Evolutionary conservation across 768 basidiomycete species (phyloP), one percentile per base, ranked within the genome.

Genomic region (Termitomyces sp.): DNA sequence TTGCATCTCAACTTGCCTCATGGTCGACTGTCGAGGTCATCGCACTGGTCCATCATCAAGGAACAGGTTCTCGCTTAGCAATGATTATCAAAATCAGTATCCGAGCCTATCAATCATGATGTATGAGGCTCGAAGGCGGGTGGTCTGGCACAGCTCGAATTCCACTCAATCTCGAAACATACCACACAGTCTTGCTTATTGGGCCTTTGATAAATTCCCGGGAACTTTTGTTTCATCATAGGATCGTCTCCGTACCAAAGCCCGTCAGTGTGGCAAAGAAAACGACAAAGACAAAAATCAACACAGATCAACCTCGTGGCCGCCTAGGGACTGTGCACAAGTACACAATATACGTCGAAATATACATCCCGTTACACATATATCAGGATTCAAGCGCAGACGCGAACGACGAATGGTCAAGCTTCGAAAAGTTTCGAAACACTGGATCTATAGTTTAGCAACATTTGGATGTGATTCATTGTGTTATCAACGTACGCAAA

Each of bases 401-500:
- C 28, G 15, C 38, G 14, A 14, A 8, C 15, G 43, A 35, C 9
- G 6, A 28, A 38, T 45, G 26, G 30, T 17, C 15, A 50, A 34
- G 21, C 44, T 55, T 21, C 47, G 47, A 60, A 60, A 5, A 60
- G 46, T 40, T 60, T 53, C 10, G 55, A 53, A 21, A 34, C 58
- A 34, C 55, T 60, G 10, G 8, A 41, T 9, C 9, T 26, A 17
- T 22, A 19, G 14, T 51, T 51, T 5, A 43, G 34, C 37, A 32
- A 19, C n/a, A 21, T 47, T 17, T 37, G 12, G 9, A 10, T 17
- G 2, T 26, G 6, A 12, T 52, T 42, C 14, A 21, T 15, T 6
- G 5, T 47, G 30, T 15, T 53, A n/a, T 15, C n/a, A 24, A 72
- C 75, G 53, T 69, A 82, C 81, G 79, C 79, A 51, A 80, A 83